Base-by-base conservation (phyloP, 495 filamentous ascomycete species). In the Aspergillus asperescens region DNA sequence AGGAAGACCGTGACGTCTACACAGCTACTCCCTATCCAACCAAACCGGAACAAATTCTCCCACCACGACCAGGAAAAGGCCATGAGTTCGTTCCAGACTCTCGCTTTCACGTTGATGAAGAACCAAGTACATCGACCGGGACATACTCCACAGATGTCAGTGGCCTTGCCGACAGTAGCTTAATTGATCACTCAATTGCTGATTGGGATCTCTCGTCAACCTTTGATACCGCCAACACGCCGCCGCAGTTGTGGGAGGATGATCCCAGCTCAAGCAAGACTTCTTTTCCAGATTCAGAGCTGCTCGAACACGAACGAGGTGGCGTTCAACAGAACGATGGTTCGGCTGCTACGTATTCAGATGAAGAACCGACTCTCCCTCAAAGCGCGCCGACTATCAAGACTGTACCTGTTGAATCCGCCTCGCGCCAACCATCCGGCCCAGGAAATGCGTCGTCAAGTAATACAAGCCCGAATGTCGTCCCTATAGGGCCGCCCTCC, bases 41-140 rank as follows among this genome's bases (percentile, higher is more conserved):
- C 28, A 77, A 77, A 42, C 74, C 77, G 25, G 76, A 73, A 49
- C 77, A 79, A 46, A 67, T 79, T 10, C 62, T 80, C 35, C 54
- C 74, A 41, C 77, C 77, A 13, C 68, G 66, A 38, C 71, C 70
- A 15, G 72, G 70, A 9, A 74, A 73, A 65, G 73, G 72, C 2
- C 71, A 68, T 29, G 53, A 66, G 18, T 70, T 67, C 34, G 60
- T 73, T 44, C 60, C 68, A 41, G 65, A 71, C 39, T 68, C 62
- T 7, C 64, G 64, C 9, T 67, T 69, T 55, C 46, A 58, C 58
- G 20, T 65, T 58, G 29, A 61, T 12, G 61, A 64, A 13, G 50
- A 40, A 9, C 59, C 56, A 37, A 53, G 56, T 32, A 29, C 48
- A 45, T 65, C 58, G 24, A 54, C 47, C 8, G 53, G 46, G 24